These are phyloP conservation scores for Lichtheimia hyalospora DNA, from an alignment of 371 early-diverging fungal genomes.

Conservation along the genomic window DNA sequence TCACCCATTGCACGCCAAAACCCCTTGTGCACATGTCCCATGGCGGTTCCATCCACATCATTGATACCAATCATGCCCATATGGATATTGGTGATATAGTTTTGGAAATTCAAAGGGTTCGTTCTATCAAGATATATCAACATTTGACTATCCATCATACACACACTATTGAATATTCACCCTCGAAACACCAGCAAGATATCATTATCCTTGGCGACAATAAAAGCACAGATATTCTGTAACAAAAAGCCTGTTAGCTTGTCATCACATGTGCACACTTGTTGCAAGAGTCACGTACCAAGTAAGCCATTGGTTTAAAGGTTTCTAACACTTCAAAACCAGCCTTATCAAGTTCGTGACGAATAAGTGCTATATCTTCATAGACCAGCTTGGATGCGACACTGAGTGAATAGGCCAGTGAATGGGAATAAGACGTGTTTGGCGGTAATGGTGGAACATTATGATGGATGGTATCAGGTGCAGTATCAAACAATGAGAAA, in stretches of 20 bases:
- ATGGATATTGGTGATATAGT: conserved; percentile 55
- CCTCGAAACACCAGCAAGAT: conserved; percentile 56
- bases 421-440: conserved; percentile 36
- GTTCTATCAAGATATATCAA: conserved; percentile 17
- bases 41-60: conserved; percentile 17
- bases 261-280: neutral
- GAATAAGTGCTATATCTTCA: conserved; percentile 54
- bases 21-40: conserved; percentile 55
- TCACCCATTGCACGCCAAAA: conserved; percentile 59
- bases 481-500: conserved; percentile 22
- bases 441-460: neutral
- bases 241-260: neutral
- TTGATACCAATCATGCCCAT: conserved; percentile 33
- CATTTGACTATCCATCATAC: neutral
- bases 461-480: conserved; percentile 1
- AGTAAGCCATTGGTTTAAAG: conserved; percentile 55
- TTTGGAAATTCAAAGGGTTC: conserved; percentile 61
- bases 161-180: neutral
- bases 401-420: conserved; percentile 50
- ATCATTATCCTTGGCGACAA: conserved; percentile 53
- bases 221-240: conserved; percentile 56
- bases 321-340: conserved; percentile 52
- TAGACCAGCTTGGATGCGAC: conserved; percentile 57
- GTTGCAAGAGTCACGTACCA: conserved; percentile 24
- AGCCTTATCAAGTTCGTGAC: conserved; percentile 51